Percentiles rank a stretch among this genome's conserved stretches.
These are phyloP conservation scores for Neofusicoccum sp. DNA, from an alignment of 2,329 filamentous ascomycete genomes.

Conservation along the genomic window DNA sequence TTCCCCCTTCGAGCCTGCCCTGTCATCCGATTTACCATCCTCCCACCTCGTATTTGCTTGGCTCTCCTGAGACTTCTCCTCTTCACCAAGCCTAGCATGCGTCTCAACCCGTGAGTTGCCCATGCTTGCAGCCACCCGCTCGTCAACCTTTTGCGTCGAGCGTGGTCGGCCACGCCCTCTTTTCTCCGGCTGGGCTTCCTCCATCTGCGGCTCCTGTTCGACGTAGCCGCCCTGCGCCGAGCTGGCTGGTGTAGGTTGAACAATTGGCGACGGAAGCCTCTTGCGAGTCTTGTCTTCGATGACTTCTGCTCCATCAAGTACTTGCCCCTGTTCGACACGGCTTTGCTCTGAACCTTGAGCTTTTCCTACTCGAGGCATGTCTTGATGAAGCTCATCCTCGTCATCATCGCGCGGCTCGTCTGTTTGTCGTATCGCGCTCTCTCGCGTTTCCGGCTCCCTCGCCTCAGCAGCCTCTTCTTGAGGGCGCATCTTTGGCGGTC, in stretches of 20 bases:
- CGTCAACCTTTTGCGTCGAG: slow-evolving; percentile 5
- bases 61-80: slow-evolving; percentile 6
- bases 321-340: neutral
- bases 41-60: neutral
- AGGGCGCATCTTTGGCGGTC: slow-evolving; percentile 3
- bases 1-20: neutral
- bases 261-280: slow-evolving; percentile 12
- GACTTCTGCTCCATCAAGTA: slow-evolving; percentile 32
- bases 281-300: slow-evolving; percentile 21
- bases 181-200: slow-evolving; percentile 27
- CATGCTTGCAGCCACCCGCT: neutral
- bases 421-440: neutral
- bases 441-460: neutral
- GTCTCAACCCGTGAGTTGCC: neutral
- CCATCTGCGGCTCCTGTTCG: neutral
- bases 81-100: neutral
- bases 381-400: neutral
- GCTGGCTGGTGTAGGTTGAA: slow-evolving; percentile 5
- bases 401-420: neutral
- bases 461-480: neutral
- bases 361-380: neutral
- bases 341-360: neutral
- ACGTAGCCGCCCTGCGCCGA: neutral
- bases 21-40: slow-evolving; percentile 3
- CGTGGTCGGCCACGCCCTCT: slow-evolving; percentile 37